Conservation (phyloP, 495 filamentous ascomycete species). For the Acidomyces sp. region DNA sequence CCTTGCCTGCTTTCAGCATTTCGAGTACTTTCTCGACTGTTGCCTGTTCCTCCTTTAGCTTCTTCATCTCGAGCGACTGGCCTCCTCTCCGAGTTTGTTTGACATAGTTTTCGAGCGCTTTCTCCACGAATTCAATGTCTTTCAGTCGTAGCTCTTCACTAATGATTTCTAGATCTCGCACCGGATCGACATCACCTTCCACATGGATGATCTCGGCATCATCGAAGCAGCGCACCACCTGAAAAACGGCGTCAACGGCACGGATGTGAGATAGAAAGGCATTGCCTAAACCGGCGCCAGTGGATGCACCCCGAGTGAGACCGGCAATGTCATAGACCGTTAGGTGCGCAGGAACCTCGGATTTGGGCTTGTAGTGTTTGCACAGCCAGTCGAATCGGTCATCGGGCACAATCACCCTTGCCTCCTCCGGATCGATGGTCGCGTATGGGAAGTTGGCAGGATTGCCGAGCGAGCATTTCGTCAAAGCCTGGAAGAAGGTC, state of each 20-base stretch:
- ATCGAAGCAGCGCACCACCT: constrained; percentile 97
- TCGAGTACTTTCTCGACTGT: constrained; percentile 78
- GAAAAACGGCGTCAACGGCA: constrained; percentile 98
- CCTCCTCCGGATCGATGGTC: constrained; percentile 97
- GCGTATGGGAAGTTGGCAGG: constrained; percentile 99
- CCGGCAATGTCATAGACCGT: constrained; percentile 99
- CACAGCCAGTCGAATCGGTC: constrained; percentile 92
- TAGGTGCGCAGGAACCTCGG: constrained; percentile 85
- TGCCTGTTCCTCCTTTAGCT: constrained; percentile 86
- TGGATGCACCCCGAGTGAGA: constrained; percentile 89
- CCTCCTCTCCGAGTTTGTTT: constrained; percentile 92
- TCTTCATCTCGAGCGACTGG: constrained; percentile 96
- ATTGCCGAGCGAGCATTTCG: constrained; percentile 93
- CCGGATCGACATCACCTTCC: constrained; percentile 93
- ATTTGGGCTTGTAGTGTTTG: constrained; percentile 94
- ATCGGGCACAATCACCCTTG: constrained; percentile 94
- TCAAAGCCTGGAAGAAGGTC: constrained; percentile 98
- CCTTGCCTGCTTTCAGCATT: constrained; percentile 72
- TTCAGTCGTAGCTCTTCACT: constrained; percentile 92
- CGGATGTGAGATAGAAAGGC: constrained; percentile 97
- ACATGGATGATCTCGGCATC: constrained; percentile 99
- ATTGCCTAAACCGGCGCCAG: constrained; percentile 94
- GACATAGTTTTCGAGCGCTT: constrained; percentile 72
- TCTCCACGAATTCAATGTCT: constrained; percentile 98
- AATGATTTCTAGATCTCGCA: constrained; percentile 91